Evolutionary conservation across 345 rosid genomes (phyloP), one percentile per base, ranked within the genome.

Genomic region (Syzygium aqueum): DNA sequence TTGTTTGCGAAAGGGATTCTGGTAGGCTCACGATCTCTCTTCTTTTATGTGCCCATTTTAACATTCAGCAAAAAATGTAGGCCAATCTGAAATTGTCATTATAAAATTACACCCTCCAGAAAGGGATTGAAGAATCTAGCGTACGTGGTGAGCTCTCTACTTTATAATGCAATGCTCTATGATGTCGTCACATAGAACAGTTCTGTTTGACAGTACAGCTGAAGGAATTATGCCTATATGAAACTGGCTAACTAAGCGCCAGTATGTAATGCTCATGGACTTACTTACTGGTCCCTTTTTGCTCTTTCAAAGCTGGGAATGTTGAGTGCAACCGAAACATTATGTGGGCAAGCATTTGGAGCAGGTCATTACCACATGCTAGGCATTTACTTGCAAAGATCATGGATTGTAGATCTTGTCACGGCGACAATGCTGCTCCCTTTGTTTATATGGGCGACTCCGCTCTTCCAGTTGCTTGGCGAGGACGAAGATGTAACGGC

Each of bases 321-420:
- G 92, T 89, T 89, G 19, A 91, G 93, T 23, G 93, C 93, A 11
- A 87, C 91, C 0, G 93, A 91, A 53, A 91, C 92, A 13, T 84
- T 91, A n/a, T 91, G 93, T 3, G 90, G 93, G 11, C 93, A 90
- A 87, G 92, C 93, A 23, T 91, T 59, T 51, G 92, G 93, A 17
- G 93, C 93, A 5, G 63, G 85, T 51, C 92, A 88, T 30, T 77
- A 86, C 87, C 88, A 89, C 84, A 90, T 91, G 91, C 77, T 90
- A 61, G 92, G 92, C 2, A 86, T 88, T 56, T 90, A 89, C 80
- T 85, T 91, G 87, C 93, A 90, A 59, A 57, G 93, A 54, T 90
- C 91, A 10, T 87, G 88, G 90, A 77, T 88, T 30, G 37, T 85
- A 49, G 46, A 80, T 53, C 50, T 86, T 28, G 57, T 53, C 8